Percentiles rank a stretch among this genome's conserved stretches.
phyloP scores from a whole-genome alignment of 1,139 yeast species.

The Scheffersomyces lignicola region DNA sequence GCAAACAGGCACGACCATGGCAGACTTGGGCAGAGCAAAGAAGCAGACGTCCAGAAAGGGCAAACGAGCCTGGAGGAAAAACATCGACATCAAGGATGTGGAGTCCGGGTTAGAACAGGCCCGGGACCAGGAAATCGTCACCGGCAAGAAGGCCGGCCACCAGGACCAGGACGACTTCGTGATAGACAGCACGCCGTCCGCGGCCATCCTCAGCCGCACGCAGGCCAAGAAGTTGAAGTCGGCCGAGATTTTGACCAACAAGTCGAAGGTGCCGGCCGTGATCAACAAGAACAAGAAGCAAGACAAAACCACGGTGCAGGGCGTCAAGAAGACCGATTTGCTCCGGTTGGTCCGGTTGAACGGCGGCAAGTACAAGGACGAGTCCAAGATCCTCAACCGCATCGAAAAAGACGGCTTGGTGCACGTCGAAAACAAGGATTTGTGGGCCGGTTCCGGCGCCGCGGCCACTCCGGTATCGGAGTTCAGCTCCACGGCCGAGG shows the following conservation, averaged over 20 bases:
- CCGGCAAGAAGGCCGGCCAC: conserved; percentile 44
- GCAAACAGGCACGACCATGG: too few species aligned
- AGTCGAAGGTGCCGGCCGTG: conserved; percentile 78
- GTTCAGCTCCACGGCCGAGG: conserved; percentile 44
- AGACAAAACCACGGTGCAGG: conserved; percentile 49
- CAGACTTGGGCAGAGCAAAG: background rate
- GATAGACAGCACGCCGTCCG: conserved; percentile 55
- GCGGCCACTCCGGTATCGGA: conserved; percentile 18
- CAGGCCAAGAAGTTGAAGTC: conserved; percentile 59
- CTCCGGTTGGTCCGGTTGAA: conserved; percentile 73
- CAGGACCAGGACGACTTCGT: conserved; percentile 43
- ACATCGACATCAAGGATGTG: conserved; percentile 80
- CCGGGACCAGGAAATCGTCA: conserved; percentile 64
- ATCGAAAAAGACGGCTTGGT: conserved; percentile 64
- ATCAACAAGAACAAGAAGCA: conserved; percentile 29
- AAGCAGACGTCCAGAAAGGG: conserved; percentile 84
- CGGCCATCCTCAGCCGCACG: conserved; percentile 10
- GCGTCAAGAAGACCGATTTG: conserved; percentile 68
- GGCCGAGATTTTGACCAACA: conserved; percentile 69
- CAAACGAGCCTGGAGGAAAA: conserved; percentile 93
- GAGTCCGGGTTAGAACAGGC: conserved; percentile 68
- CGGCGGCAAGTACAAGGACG: conserved; percentile 75
- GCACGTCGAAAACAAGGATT: conserved; percentile 53
- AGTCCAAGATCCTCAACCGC: conserved; percentile 50
- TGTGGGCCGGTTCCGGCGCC: conserved; percentile 58